A percentile compares a stretch with the other conserved stretches of the same genome.
These are phyloP conservation scores for Phalaenopsis hybrid DNA, from an alignment of 116 monocot species.

Conservation along the genomic window DNA sequence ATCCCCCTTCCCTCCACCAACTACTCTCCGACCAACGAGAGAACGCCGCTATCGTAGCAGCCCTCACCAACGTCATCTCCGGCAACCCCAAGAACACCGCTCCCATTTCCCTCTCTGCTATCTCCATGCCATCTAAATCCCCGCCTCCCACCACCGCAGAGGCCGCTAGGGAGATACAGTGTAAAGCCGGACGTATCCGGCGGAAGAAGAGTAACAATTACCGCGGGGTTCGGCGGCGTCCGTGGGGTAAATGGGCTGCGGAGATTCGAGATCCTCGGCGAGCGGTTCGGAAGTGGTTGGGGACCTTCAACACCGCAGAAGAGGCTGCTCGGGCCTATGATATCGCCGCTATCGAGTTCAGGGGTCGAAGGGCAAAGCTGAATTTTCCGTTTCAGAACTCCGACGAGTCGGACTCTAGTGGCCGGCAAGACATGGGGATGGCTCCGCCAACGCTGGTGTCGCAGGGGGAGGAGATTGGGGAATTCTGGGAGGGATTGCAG, in stretches of 20 bases:
- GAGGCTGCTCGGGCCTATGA: constrained; percentile 67
- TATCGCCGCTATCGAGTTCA: constrained; percentile 57
- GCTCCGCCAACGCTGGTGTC: not conserved
- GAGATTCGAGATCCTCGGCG: constrained; percentile 52
- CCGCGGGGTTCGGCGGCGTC: constrained; percentile 61
- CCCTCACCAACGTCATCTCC: constrained; percentile 40
- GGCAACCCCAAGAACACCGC: not conserved
- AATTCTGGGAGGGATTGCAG: not conserved
- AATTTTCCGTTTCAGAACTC: constrained; percentile 45
- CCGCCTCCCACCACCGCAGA: constrained; percentile 20
- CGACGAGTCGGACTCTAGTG: not conserved
- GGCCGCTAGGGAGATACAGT: constrained; percentile 21
- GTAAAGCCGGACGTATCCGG: not conserved
- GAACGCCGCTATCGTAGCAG: constrained; percentile 40
- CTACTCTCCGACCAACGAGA: constrained; percentile 24
- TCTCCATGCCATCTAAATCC: constrained; percentile 9
- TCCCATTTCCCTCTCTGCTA: constrained; percentile 4
- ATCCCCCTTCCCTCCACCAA: not conserved
- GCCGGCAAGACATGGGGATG: not conserved
- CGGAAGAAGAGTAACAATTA: constrained; percentile 33
- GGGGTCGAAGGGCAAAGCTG: constrained; percentile 59
- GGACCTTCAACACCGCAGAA: constrained; percentile 74
- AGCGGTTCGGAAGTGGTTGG: constrained; percentile 62
- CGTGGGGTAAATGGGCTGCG: constrained; percentile 72
- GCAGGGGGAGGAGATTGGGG: not conserved